Percentiles rank a stretch among this genome's conserved stretches.
phyloP scores from a whole-genome alignment of 352 stramenopile genomes.

The Phytophthora uliginosa region DNA sequence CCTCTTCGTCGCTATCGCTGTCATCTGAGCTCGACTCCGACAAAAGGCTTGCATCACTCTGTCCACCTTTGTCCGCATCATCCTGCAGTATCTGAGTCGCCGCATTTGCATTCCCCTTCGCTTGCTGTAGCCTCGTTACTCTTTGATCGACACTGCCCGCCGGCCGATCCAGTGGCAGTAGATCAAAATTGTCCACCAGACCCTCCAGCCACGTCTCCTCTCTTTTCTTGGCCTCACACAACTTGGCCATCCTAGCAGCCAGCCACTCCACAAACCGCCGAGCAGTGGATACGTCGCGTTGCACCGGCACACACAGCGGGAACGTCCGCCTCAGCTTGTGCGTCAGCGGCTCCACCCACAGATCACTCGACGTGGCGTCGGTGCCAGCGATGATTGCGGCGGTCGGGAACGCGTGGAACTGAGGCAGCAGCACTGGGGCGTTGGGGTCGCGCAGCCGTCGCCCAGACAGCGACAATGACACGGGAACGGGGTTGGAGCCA shows the following conservation, averaged over 20 bases:
- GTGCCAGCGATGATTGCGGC: slow-evolving; percentile 75
- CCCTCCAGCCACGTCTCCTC: slow-evolving; percentile 70
- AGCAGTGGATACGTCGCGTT: slow-evolving; percentile 62
- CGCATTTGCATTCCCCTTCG: slow-evolving; percentile 6
- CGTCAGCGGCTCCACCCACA: slow-evolving; percentile 79
- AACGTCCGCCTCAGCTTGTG: slow-evolving; percentile 80
- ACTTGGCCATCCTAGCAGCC: slow-evolving; percentile 54
- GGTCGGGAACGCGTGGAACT: slow-evolving; percentile 63
- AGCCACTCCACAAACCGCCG: slow-evolving; percentile 77
- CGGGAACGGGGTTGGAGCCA: background rate
- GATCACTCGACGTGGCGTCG: slow-evolving; percentile 77
- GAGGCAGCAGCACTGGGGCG: slow-evolving; percentile 47
- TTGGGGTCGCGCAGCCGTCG: slow-evolving; percentile 27
- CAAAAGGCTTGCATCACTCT: slow-evolving; percentile 17
- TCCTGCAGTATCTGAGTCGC: background rate
- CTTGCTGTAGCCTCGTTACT: slow-evolving; percentile 27
- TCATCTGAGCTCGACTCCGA: slow-evolving; percentile 19
- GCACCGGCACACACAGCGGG: slow-evolving; percentile 66
- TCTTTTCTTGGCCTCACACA: slow-evolving; percentile 37
- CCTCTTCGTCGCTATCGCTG: slow-evolving; percentile 14
- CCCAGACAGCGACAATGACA: background rate
- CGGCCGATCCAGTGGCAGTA: slow-evolving; percentile 36
- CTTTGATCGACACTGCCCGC: slow-evolving; percentile 12
- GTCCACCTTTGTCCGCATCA: background rate
- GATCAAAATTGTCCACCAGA: slow-evolving; percentile 61